These are phyloP conservation scores for Penicillium cosmopolitanum DNA, from an alignment of 495 filamentous ascomycete genomes.

Conservation along the genomic window DNA sequence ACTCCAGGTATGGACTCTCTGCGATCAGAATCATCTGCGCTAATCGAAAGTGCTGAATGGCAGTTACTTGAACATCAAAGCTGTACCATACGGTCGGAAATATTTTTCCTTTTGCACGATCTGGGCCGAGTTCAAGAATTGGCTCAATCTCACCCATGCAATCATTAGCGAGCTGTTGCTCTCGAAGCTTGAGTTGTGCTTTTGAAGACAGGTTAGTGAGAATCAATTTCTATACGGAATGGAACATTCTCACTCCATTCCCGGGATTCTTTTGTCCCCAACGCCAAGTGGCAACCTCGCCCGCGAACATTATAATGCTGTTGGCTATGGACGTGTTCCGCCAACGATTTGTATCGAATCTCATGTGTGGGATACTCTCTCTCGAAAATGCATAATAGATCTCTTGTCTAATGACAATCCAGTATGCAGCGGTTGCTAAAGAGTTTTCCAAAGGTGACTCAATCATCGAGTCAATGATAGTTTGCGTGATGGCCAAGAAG, in stretches of 20 bases:
- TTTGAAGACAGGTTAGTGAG: neutral
- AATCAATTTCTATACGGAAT: neutral
- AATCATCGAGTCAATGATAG: slow-evolving; percentile 31
- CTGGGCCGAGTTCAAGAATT: slow-evolving; percentile 24
- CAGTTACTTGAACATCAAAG: slow-evolving; percentile 27
- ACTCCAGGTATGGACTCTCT: slow-evolving; percentile 31
- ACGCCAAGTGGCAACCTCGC: slow-evolving; percentile 32
- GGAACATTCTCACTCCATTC: slow-evolving; percentile 24
- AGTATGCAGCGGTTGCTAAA: slow-evolving; percentile 30
- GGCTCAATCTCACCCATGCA: slow-evolving; percentile 23
- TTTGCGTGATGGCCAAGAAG: slow-evolving; percentile 30
- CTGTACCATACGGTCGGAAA: slow-evolving; percentile 34
- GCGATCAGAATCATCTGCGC: slow-evolving; percentile 31
- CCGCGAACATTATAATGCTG: slow-evolving; percentile 27
- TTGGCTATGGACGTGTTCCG: slow-evolving; percentile 22
- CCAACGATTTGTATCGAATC: slow-evolving; percentile 18
- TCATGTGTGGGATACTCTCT: slow-evolving; percentile 19
- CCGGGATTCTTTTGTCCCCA: slow-evolving; percentile 20
- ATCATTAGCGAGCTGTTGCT: slow-evolving; percentile 18
- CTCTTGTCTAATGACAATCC: slow-evolving; percentile 34
- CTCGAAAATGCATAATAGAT: slow-evolving; percentile 31
- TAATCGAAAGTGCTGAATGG: slow-evolving; percentile 28
- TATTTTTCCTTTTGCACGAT: slow-evolving; percentile 27
- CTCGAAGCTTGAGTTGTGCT: slow-evolving; percentile 24
- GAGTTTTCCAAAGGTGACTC: slow-evolving; percentile 22